These are phyloP conservation scores for Paxillus involutus DNA, from an alignment of 768 basidiomycete species.

Conservation along the genomic window DNA sequence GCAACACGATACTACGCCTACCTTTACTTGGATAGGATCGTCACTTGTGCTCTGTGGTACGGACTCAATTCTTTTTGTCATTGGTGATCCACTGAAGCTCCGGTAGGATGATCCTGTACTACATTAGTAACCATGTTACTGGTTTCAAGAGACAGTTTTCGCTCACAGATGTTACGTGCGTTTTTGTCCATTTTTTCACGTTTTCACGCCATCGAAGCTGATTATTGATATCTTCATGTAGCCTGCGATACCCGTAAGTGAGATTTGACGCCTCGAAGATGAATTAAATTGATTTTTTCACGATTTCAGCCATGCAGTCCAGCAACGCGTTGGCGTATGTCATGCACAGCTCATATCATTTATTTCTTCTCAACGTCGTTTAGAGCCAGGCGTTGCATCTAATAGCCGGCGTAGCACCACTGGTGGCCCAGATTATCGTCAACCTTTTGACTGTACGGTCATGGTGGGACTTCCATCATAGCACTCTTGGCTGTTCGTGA, in stretches of 20 bases:
- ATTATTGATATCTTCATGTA: constrained; percentile 21
- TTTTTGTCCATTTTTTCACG: constrained; percentile 8
- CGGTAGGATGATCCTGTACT: constrained; percentile 55
- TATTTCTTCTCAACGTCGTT: background rate
- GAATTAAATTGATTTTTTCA: background rate
- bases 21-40: constrained; percentile 44
- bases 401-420: constrained; percentile 53
- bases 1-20: too few species aligned
- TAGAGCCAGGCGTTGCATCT: constrained; percentile 42
- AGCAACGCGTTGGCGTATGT: constrained; percentile 63
- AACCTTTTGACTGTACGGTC: constrained; percentile 72
- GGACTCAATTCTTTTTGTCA: constrained; percentile 16
- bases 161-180: constrained; percentile 71
- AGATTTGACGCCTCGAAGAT: background rate
- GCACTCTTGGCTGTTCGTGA: constrained; percentile 34
- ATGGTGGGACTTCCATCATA: constrained; percentile 87
- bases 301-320: constrained; percentile 51
- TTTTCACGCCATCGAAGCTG: constrained; percentile 1
- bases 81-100: background rate
- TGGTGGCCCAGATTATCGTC: constrained; percentile 63
- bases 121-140: constrained; percentile 50
- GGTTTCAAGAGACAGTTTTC: constrained; percentile 82
- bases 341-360: constrained; percentile 17
- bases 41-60: constrained; percentile 65
- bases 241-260: constrained; percentile 40